Evolutionary conservation across 2,329 filamentous ascomycete genomes (phyloP).

Genomic region (Pyrenophora tritici-repentis): DNA sequence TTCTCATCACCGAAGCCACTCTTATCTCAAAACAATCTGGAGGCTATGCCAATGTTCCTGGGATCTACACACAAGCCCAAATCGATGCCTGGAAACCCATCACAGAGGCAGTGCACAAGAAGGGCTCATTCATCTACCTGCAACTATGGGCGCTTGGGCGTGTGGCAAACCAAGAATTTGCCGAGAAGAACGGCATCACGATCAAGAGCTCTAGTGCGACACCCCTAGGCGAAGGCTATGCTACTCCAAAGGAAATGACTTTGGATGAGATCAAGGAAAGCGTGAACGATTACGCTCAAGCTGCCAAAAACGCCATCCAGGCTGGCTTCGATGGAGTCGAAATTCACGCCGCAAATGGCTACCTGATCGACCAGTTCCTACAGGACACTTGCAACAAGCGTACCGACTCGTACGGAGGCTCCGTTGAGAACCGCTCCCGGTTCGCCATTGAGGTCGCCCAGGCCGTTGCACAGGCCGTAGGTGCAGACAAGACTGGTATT

Average conservation of each 20-base stretch:
- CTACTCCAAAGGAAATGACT: slow-evolving; percentile 45
- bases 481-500: slow-evolving; percentile 63
- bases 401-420: slow-evolving; percentile 56
- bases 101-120: slow-evolving; percentile 66
- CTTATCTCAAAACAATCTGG: slow-evolving; percentile 55
- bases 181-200: slow-evolving; percentile 44
- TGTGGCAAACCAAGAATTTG: slow-evolving; percentile 50
- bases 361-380: slow-evolving; percentile 69
- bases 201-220: slow-evolving; percentile 42
- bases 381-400: slow-evolving; percentile 63
- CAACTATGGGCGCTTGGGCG: slow-evolving; percentile 69
- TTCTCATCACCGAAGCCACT: slow-evolving; percentile 64
- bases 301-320: slow-evolving; percentile 53
- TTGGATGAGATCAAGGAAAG: slow-evolving; percentile 48
- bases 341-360: slow-evolving; percentile 65
- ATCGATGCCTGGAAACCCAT: slow-evolving; percentile 64
- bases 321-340: slow-evolving; percentile 68
- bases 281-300: slow-evolving; percentile 48
- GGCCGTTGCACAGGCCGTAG: slow-evolving; percentile 57
- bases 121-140: slow-evolving; percentile 63
- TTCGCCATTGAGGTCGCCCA: slow-evolving; percentile 60
- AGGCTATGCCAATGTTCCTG: slow-evolving; percentile 59
- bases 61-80: slow-evolving; percentile 57
- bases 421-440: slow-evolving; percentile 57
- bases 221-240: slow-evolving; percentile 50